Conservation (phyloP, 1,139 yeast species). For the Fermentozyma sake region DNA sequence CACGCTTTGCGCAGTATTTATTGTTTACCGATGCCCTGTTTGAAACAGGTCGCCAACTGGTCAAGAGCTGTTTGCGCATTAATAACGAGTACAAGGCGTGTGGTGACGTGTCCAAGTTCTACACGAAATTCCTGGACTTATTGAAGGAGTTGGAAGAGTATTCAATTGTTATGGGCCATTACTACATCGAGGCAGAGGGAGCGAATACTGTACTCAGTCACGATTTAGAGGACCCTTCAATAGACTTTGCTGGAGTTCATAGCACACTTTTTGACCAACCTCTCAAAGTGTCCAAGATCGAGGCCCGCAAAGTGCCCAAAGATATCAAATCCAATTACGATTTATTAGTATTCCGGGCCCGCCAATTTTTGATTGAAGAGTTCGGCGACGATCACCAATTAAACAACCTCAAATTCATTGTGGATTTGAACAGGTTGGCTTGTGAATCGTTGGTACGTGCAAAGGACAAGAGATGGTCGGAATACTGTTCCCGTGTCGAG, state of each 20-base stretch:
- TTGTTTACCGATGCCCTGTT: conserved; percentile 50
- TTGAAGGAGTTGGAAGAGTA: conserved; percentile 41
- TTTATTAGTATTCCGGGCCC: conserved; percentile 22
- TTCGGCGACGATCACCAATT: no score
- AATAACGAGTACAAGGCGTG: conserved; percentile 65
- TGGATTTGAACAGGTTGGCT: conserved; percentile 34
- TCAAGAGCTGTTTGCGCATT: conserved; percentile 59
- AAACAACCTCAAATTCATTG: conserved; percentile 21
- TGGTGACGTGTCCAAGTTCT: conserved; percentile 45
- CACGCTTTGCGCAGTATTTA: conserved; percentile 35
- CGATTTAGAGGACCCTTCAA: conserved; percentile 14
- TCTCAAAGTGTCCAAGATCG: conserved; percentile 28
- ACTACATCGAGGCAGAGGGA: conserved; percentile 22
- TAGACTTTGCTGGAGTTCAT: conserved; percentile 24
- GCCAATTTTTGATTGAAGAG: conserved; percentile 13
- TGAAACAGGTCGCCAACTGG: conserved; percentile 43
- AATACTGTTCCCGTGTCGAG: conserved; percentile 31
- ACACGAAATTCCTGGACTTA: conserved; percentile 28
- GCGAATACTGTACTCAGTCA: conserved; percentile 2
- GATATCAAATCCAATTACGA: conserved; percentile 29
- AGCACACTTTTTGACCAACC: conserved; percentile 23
- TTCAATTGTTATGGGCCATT: conserved; percentile 34
- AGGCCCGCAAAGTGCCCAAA: conserved; percentile 22
- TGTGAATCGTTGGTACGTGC: conserved; percentile 45
- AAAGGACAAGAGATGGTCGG: conserved; percentile 23